Base-by-base conservation (phyloP, 2,329 filamentous ascomycete genomes). In the Botrytis fabae region DNA sequence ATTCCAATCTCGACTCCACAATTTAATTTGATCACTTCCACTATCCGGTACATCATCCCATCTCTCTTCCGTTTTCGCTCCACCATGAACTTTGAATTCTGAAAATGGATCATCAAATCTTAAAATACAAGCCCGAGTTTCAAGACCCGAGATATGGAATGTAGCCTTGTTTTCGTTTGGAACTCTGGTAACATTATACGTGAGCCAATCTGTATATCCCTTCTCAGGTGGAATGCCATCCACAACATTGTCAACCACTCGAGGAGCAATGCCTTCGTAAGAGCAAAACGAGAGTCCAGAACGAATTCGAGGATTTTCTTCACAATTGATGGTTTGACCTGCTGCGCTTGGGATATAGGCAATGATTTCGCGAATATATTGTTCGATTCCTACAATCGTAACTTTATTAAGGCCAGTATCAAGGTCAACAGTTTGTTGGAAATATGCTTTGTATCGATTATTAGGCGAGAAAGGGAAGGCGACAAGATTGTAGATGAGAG, bases 391-490 rank as follows among this genome's bases (percentile, higher is more conserved):
- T 0, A 86, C 87, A 14, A 97, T 84, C 48, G 89, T 89, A 59
- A 95, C 92, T 2, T 83, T 85, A 76, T 94, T 93, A 22, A 86
- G 83, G n/a, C 91, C 90, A 6, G 86, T 89, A 76, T 93, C 92
- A 16, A 97, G 87, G 76, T 97, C 89, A 65, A 98, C 85, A 16
- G 88, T 88, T 81, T 99, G 95, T 68, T 93, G 85, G 81, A 98
- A 98, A 82, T 91, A 97, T 65, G 95, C 86, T 82, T 98, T 98
- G 81, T 97, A 89, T 54, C 93, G 89, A 80, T 91, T 92, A 74
- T 90, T 87, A 35, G 88, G 84, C 0, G 93, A 96, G 82, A 98
- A 98, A 0, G 96, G 96, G 81, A 97, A 98, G 1, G 93, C 93
- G 3, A 89, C 83, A 7, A 98, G 87, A 80, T 97, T 97, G 84